A percentile compares a stretch with the other conserved stretches of the same genome.
phyloP scores from a whole-genome alignment of 352 stramenopile genomes.

The Globisporangium canariense region DNA sequence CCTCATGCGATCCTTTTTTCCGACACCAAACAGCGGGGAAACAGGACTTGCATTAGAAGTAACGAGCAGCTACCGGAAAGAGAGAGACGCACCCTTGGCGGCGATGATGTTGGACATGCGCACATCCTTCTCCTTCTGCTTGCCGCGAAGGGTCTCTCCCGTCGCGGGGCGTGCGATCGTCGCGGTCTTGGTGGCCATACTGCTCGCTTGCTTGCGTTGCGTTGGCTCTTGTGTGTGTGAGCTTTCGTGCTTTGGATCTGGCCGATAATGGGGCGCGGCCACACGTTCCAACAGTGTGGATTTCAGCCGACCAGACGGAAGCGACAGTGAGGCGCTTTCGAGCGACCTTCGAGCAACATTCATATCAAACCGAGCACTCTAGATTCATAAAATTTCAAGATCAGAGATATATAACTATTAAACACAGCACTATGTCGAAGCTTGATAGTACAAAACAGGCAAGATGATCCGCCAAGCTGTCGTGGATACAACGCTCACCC shows the following conservation, averaged over 20 bases:
- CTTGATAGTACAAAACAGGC: background rate
- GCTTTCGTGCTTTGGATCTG: slow-evolving; percentile 7
- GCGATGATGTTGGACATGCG: slow-evolving; percentile 98
- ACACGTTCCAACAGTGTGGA: background rate
- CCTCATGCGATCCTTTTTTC: slow-evolving; percentile 1
- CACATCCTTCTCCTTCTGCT: slow-evolving; percentile 98
- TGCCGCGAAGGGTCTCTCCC: slow-evolving; percentile 80
- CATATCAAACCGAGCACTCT: background rate
- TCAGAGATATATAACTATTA: background rate
- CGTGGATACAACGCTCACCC: no score
- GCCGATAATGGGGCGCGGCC: background rate
- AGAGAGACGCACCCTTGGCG: slow-evolving; percentile 86
- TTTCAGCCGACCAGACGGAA: slow-evolving; percentile 1
- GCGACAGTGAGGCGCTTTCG: background rate
- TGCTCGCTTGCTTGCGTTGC: background rate
- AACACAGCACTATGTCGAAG: background rate
- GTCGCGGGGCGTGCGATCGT: slow-evolving; percentile 52
- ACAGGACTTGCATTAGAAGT: background rate
- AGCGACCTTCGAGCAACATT: slow-evolving; percentile 1
- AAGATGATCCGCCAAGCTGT: no score
- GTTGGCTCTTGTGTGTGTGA: slow-evolving; percentile 4
- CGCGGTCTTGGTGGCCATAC: slow-evolving; percentile 34
- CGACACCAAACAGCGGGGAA: background rate
- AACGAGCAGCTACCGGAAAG: background rate
- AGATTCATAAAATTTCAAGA: background rate